Conservation (phyloP, 1,284 basidiomycete genomes). For the Ceratobasidium sp. region DNA sequence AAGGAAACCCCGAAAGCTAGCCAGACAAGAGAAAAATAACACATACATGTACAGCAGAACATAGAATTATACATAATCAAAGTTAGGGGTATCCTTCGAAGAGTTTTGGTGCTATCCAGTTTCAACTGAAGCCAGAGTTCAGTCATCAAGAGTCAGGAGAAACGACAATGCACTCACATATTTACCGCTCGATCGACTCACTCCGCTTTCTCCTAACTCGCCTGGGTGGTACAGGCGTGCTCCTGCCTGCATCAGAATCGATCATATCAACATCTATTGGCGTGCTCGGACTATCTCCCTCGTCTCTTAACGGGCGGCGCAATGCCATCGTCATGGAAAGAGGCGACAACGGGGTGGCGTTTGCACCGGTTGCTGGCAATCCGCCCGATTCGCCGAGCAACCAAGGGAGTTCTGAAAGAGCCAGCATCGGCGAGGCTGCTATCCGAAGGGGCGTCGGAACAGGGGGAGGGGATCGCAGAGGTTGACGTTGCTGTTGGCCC, state of each 20-base stretch:
- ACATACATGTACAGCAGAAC: constrained; percentile 29
- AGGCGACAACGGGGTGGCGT: constrained; percentile 36
- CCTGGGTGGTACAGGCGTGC: constrained; percentile 27
- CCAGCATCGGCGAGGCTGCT: constrained; percentile 22
- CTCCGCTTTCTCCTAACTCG: constrained; percentile 34
- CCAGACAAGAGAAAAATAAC: constrained; percentile 1
- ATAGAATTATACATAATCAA: constrained; percentile 2
- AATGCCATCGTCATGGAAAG: constrained; percentile 15
- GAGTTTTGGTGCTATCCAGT: background rate
- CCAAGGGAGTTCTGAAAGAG: constrained; percentile 30
- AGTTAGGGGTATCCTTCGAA: constrained; percentile 31
- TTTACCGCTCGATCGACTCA: constrained; percentile 39
- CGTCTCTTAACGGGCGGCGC: constrained; percentile 24
- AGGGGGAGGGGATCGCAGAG: constrained; percentile 36
- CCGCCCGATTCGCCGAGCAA: constrained; percentile 12
- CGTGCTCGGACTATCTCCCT: constrained; percentile 17
- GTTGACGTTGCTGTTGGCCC: constrained; percentile 10
- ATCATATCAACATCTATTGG: constrained; percentile 25
- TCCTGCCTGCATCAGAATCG: constrained; percentile 31
- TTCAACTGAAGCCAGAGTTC: constrained; percentile 4
- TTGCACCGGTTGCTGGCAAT: constrained; percentile 28
- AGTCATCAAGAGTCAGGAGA: background rate
- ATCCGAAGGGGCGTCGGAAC: constrained; percentile 22
- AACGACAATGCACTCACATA: constrained; percentile 3
- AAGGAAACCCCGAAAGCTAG: background rate